Conservation (phyloP, 345 rosid genomes). For the Eucalyptus cloeziana region DNA sequence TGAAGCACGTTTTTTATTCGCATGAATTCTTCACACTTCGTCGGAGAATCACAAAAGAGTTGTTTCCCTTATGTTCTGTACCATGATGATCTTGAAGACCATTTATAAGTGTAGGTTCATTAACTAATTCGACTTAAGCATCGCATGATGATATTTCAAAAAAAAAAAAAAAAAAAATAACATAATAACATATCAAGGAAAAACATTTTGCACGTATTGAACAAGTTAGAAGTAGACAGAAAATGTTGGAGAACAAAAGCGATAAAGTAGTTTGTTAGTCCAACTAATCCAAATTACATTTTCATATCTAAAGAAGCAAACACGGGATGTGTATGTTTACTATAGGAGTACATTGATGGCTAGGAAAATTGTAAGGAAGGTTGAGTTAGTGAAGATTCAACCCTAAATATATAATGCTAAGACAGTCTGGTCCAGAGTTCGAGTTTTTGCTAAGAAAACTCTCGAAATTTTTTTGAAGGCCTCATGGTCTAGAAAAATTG, state of each 20-base stretch:
- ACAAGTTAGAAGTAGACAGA: not conserved
- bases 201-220: not conserved
- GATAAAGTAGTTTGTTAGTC: not conserved
- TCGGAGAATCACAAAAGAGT: not conserved
- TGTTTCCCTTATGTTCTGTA: not conserved
- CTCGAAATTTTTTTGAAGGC: not conserved
- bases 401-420: not conserved
- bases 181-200: not conserved
- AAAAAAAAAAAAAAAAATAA: fast-evolving
- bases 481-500: not conserved
- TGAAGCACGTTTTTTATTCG: not conserved
- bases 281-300: not conserved
- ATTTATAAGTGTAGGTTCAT: not conserved
- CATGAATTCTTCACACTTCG: not conserved
- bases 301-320: not conserved
- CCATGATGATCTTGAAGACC: not conserved
- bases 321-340: not conserved
- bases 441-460: not conserved
- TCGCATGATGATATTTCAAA: not conserved
- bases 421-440: not conserved
- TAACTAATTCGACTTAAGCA: not conserved
- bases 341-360: not conserved
- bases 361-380: not conserved
- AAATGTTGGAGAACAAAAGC: not conserved
- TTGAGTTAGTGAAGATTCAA: not conserved